phyloP scores from a whole-genome alignment of 176 grass and related monocot species.

The Typha latifolia region DNA sequence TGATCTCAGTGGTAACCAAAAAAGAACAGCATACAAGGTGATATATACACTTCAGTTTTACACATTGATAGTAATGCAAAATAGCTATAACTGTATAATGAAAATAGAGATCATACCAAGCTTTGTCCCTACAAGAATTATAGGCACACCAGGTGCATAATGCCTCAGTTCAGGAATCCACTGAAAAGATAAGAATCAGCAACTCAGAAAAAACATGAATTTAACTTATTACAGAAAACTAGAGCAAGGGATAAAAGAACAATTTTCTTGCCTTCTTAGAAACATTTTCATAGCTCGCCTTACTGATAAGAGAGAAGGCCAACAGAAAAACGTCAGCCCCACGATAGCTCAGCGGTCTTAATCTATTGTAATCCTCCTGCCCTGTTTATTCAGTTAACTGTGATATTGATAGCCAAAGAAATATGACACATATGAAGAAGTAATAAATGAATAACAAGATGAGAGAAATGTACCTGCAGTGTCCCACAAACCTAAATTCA shows the following conservation, averaged over 20 bases:
- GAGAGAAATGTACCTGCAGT: constrained; percentile 38
- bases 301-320: constrained; percentile 74
- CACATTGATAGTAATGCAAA: neutral
- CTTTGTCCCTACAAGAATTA: constrained; percentile 65
- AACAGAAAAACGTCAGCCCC: constrained; percentile 71
- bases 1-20: neutral
- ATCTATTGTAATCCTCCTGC: constrained; percentile 70
- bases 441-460: neutral
- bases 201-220: neutral
- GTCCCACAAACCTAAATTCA: constrained; percentile 69
- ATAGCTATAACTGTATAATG: neutral
- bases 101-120: constrained; percentile 37
- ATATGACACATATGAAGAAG: neutral
- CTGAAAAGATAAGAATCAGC: constrained; percentile 23
- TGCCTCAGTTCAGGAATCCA: constrained; percentile 75
- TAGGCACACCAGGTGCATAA: constrained; percentile 71
- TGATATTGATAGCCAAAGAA: neutral
- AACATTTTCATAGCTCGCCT: constrained; percentile 80
- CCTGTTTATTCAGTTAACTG: constrained; percentile 30
- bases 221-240: neutral
- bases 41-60: neutral
- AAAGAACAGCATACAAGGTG: neutral
- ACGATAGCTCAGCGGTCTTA: constrained; percentile 61
- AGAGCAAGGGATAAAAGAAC: constrained; percentile 6
- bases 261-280: constrained; percentile 48